Conservation (phyloP, 192 early-diverging fungal species). For the Spinellus fusiger region DNA sequence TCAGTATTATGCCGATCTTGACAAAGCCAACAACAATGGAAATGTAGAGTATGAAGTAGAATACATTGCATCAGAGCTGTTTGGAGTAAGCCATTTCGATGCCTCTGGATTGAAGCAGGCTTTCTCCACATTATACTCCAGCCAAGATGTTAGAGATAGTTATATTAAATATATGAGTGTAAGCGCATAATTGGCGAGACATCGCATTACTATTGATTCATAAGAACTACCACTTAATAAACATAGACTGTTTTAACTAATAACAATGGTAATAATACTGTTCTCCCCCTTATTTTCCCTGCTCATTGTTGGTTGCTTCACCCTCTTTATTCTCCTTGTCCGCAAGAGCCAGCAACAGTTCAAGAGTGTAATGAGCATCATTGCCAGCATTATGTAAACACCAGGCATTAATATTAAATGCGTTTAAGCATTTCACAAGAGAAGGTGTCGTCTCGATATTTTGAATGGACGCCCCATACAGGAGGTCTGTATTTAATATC, state of each 20-base stretch:
- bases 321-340: not conserved
- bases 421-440: slow-evolving; percentile 35
- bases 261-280: too few species aligned
- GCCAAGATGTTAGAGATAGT: not conserved
- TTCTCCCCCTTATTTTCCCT: not conserved
- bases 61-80: slow-evolving; percentile 18
- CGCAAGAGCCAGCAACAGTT: slow-evolving; percentile 26
- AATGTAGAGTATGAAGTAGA: slow-evolving; percentile 15
- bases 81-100: slow-evolving; percentile 12
- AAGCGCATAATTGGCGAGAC: too few species aligned
- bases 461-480: slow-evolving; percentile 36
- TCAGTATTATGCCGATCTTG: slow-evolving; percentile 27
- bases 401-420: slow-evolving; percentile 41
- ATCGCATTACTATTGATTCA: too few species aligned
- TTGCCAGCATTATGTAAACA: slow-evolving; percentile 54
- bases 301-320: too few species aligned
- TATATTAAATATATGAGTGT: not conserved
- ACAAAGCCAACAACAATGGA: not conserved
- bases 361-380: slow-evolving; percentile 49
- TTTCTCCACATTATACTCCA: not conserved
- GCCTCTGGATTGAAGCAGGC: not conserved
- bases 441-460: slow-evolving; percentile 26
- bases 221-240: too few species aligned
- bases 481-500: slow-evolving; percentile 37
- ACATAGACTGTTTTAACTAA: too few species aligned